phyloP scores from a whole-genome alignment of 257 asterid genomes.

The Solanum medicagineum region DNA sequence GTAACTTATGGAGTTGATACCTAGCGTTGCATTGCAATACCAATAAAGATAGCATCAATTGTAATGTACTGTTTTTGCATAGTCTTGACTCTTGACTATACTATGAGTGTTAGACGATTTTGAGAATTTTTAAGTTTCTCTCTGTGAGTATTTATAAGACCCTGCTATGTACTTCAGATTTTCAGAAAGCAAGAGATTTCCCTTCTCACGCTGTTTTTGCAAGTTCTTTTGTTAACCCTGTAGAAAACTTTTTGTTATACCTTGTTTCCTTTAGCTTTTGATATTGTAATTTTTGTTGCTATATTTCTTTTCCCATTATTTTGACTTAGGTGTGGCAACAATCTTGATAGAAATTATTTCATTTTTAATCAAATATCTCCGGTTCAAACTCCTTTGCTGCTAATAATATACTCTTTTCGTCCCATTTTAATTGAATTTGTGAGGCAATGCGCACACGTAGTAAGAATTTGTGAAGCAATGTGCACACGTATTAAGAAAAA shows the following conservation, averaged over 20 bases:
- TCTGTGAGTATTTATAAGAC: background rate
- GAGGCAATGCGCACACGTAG: accelerated
- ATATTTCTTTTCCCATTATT: background rate
- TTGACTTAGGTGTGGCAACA: too few relatives aligned
- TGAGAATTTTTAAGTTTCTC: background rate
- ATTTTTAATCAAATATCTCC: too few relatives aligned
- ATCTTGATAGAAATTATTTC: too few relatives aligned
- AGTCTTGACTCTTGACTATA: background rate
- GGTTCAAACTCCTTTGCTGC: too few relatives aligned
- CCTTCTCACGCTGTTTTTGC: background rate
- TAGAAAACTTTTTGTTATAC: background rate
- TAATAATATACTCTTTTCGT: too few relatives aligned
- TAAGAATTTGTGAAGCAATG: too few relatives aligned
- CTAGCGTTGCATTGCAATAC: background rate
- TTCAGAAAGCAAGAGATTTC: background rate
- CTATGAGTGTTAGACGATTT: background rate
- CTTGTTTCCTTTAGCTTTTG: too few relatives aligned
- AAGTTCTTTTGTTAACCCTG: background rate
- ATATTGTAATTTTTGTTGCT: too few relatives aligned
- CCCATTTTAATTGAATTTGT: too few relatives aligned
- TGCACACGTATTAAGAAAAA: too few relatives aligned
- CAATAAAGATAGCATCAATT: background rate
- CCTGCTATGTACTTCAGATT: background rate
- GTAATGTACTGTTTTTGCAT: background rate
- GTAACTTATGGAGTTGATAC: background rate